Base-by-base conservation (phyloP, 2,329 filamentous ascomycete species). In the Trichophaea hybrida region DNA sequence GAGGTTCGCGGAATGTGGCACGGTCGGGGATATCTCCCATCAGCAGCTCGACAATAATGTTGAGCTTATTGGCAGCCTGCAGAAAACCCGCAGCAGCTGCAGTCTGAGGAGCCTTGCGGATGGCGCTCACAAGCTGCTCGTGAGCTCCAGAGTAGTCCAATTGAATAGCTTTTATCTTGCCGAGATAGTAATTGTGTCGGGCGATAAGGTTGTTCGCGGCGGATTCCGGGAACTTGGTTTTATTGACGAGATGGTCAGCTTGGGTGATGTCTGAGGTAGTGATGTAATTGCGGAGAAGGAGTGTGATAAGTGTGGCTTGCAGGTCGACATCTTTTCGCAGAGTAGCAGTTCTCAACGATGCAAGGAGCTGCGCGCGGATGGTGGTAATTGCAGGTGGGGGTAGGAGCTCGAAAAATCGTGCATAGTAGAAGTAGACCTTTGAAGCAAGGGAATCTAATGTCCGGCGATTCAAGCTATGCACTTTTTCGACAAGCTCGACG, bases 21-120 rank as follows among this genome's bases (percentile, higher is more conserved):
- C 93, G 87, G 70, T 97, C 91, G 34, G 93, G 93, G 67, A 98
- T 98, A 70, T 98, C 93, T 65, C 93, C 93, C 93, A 98, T 98
- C 64, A 98, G 76, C 62, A 98, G 78, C 76, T 98, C 91, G 10
- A 98, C 93, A 17, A 98, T 89, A 48, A 97, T 82, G 65, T 97
- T 77, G n/a, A 97, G 80, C 78, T 98, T 98, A 65, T 88, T 94
- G 0, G 93, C 91, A 43, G 89, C 90, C 74, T 96, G 93, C 67
- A 94, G 90, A 74, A 98, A 98, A 50, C 93, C 91, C 49, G 89
- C 84, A 4, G 93, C 93, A 67, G 88, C 90, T 66, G 83, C 81
- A 71, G 86, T 93, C 24, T 89, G 88, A 0, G 93, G 93, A 5
- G 93, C 90, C 75, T 98, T 98, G 69, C 93, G 86, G 34, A 90